These are phyloP conservation scores for Fusarium haematococcum DNA, from an alignment of 2,329 filamentous ascomycete species.

Conservation along the genomic window DNA sequence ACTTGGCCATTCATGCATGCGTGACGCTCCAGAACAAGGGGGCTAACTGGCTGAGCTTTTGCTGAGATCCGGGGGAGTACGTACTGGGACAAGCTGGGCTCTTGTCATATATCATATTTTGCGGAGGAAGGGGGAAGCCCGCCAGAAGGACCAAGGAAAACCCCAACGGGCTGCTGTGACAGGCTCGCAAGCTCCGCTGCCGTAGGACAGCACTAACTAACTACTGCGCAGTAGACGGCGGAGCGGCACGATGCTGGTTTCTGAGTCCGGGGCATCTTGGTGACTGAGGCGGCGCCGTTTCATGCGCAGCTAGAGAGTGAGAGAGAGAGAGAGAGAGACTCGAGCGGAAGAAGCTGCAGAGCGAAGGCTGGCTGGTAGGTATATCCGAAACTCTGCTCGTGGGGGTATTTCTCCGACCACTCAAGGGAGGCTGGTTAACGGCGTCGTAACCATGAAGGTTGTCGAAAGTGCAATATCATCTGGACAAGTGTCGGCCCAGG, in stretches of 20 bases:
- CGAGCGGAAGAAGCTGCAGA: neutral
- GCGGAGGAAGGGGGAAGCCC: slow-evolving; percentile 2
- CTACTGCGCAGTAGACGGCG: slow-evolving; percentile 5
- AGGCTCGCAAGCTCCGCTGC: neutral
- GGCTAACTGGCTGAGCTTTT: neutral
- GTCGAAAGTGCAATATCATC: neutral
- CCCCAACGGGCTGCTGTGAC: neutral
- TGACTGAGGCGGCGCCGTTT: neutral
- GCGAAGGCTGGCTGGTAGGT: neutral
- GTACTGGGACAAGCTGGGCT: neutral
- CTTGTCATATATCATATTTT: slow-evolving; percentile 34
- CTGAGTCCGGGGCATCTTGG: slow-evolving; percentile 8
- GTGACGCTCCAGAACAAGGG: slow-evolving; percentile 25
- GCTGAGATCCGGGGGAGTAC: slow-evolving; percentile 2
- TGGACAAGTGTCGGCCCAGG: neutral
- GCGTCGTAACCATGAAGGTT: neutral
- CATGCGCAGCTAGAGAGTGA: neutral
- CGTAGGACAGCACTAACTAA: neutral
- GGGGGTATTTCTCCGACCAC: slow-evolving; percentile 4
- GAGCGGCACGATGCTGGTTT: slow-evolving; percentile 11
- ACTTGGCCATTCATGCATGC: slow-evolving; percentile 23
- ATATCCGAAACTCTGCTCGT: slow-evolving; percentile 13
- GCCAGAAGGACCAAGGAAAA: slow-evolving; percentile 9
- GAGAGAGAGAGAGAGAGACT: neutral
- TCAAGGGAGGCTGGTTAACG: neutral